Percentiles rank a stretch among this genome's conserved stretches.
Conservation (phyloP, 2,329 filamentous ascomycete genomes). For the Penicillium sp. region DNA sequence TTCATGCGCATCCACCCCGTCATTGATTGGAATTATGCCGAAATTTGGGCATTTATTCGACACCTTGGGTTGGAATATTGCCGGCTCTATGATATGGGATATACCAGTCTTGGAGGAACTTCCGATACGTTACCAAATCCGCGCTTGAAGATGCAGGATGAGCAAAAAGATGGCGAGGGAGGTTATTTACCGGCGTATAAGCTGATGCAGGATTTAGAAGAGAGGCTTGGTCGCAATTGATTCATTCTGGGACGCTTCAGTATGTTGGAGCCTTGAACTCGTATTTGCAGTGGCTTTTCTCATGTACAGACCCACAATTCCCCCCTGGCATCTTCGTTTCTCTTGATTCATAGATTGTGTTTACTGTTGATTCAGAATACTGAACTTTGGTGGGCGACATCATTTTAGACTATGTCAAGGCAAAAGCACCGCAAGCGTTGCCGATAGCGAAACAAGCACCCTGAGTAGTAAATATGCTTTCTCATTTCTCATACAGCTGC, state of each 20-base stretch:
- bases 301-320: constrained; percentile 14
- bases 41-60: constrained; percentile 83
- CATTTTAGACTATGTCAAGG: constrained; percentile 10
- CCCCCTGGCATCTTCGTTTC: not conserved
- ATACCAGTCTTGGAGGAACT: constrained; percentile 88
- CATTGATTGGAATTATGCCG: constrained; percentile 94
- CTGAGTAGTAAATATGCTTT: constrained; percentile 15
- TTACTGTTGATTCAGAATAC: not conserved
- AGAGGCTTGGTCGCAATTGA: constrained; percentile 71
- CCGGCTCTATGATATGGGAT: constrained; percentile 80
- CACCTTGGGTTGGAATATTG: constrained; percentile 82
- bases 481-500: constrained; percentile 3
- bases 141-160: constrained; percentile 51
- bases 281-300: not conserved
- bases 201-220: constrained; percentile 65
- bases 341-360: constrained; percentile 14
- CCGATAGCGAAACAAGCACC: constrained; percentile 21
- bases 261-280: not conserved
- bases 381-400: constrained; percentile 3
- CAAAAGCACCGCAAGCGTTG: not conserved
- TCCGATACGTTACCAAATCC: constrained; percentile 91
- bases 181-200: constrained; percentile 28
- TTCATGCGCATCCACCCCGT: constrained; percentile 95
- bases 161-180: constrained; percentile 16
- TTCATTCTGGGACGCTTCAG: not conserved